Conservation (phyloP, 139 green algal species). For the Chlamydomonas incerta region DNA sequence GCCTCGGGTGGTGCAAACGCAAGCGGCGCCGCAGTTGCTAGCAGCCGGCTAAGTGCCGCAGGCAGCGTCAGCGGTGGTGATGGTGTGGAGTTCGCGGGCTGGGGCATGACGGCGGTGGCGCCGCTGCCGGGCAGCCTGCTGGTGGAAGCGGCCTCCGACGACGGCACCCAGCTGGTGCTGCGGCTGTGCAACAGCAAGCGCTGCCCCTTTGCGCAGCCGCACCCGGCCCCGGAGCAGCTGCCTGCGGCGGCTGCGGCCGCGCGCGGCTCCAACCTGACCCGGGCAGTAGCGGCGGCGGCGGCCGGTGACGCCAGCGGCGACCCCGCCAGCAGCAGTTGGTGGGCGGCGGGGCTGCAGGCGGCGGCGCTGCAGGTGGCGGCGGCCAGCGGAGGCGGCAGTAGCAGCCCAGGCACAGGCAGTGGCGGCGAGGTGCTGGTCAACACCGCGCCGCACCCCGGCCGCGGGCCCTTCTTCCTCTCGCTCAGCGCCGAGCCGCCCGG, state of each 20-base stretch:
- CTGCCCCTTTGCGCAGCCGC: slow-evolving; percentile 9
- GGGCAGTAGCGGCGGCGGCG: background rate
- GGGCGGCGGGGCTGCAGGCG: no score
- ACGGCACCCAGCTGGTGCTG: background rate
- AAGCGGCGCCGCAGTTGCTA: no score
- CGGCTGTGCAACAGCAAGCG: background rate
- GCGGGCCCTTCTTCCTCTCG: slow-evolving; percentile 8
- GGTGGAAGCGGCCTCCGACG: background rate
- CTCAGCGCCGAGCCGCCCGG: background rate
- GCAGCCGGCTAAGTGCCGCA: no score
- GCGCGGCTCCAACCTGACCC: background rate
- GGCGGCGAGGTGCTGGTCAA: background rate
- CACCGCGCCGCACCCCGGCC: slow-evolving; percentile 8
- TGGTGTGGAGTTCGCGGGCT: background rate
- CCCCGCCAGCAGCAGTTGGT: no score
- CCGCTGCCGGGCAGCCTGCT: slow-evolving; percentile 7
- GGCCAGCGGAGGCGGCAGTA: background rate
- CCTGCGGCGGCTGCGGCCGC: no score
- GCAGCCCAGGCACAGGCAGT: background rate
- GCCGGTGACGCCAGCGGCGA: background rate
- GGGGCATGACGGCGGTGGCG: background rate
- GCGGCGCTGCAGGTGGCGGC: no score
- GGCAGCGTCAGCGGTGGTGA: background rate
- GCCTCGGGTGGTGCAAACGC: no score
- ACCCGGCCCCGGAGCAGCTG: background rate